phyloP scores from a whole-genome alignment of 1,139 yeast genomes.

The Candida smagusa region DNA sequence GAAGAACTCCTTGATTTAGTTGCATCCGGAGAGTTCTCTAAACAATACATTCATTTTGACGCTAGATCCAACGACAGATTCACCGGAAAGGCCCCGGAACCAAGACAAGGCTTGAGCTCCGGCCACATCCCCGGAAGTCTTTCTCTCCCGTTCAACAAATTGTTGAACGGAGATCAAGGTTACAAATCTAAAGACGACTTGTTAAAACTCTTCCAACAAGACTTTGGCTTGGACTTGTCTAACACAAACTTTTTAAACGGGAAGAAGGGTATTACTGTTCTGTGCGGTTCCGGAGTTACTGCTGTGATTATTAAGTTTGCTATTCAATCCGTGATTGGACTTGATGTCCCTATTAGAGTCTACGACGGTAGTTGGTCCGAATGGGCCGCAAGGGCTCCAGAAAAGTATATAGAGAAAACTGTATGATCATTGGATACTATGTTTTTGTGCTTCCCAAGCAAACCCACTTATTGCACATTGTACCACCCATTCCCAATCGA shows the following conservation, averaged over 20 bases:
- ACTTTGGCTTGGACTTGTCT: slow-evolving; percentile 33
- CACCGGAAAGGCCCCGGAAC: slow-evolving; percentile 79
- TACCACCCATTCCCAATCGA: slow-evolving; percentile 74
- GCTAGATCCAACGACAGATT: slow-evolving; percentile 79
- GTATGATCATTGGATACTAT: not conserved
- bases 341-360: slow-evolving; percentile 63
- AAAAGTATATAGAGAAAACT: slow-evolving; percentile 14
- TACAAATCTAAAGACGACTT: slow-evolving; percentile 51
- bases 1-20: slow-evolving; percentile 64
- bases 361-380: slow-evolving; percentile 98
- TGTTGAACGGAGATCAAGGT: slow-evolving; percentile 47
- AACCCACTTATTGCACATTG: slow-evolving; percentile 57
- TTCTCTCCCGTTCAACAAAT: slow-evolving; percentile 70
- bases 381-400: slow-evolving; percentile 47
- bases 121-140: slow-evolving; percentile 86
- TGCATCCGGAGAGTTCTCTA: slow-evolving; percentile 40
- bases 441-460: not conserved
- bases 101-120: slow-evolving; percentile 78
- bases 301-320: slow-evolving; percentile 74
- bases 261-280: slow-evolving; percentile 64
- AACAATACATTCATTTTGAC: slow-evolving; percentile 61
- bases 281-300: slow-evolving; percentile 96
- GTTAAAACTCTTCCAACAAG: slow-evolving; percentile 39
- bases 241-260: slow-evolving; percentile 20
- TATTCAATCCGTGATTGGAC: slow-evolving; percentile 48